Evolutionary conservation across 2,329 filamentous ascomycete genomes (phyloP).

Genomic region (Helotiales sp.): DNA sequence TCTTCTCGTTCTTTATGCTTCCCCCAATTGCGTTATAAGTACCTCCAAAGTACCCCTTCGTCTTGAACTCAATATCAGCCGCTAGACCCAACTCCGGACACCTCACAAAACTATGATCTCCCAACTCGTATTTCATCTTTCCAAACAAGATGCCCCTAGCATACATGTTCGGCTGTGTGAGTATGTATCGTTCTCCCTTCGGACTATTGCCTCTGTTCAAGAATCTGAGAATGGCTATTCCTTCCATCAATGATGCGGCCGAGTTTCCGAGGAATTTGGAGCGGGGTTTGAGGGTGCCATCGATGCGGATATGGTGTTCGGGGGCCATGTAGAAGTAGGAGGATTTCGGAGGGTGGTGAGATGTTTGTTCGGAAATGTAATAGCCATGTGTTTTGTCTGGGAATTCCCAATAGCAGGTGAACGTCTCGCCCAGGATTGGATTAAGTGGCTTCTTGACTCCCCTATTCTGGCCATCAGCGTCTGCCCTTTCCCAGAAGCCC

Average conservation of each 20-base stretch:
- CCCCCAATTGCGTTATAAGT: slow-evolving; percentile 97
- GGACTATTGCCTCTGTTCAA: slow-evolving; percentile 71
- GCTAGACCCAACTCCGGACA: slow-evolving; percentile 85
- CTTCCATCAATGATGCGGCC: slow-evolving; percentile 97
- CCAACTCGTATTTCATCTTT: slow-evolving; percentile 99
- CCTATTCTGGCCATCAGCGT: slow-evolving; percentile 44
- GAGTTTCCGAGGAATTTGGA: slow-evolving; percentile 97
- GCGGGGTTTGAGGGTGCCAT: slow-evolving; percentile 90
- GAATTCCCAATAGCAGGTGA: slow-evolving; percentile 94
- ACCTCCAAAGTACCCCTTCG: slow-evolving; percentile 94
- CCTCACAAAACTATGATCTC: slow-evolving; percentile 89
- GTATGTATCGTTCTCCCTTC: slow-evolving; percentile 81
- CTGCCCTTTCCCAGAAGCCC: neutral
- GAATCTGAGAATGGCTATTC: slow-evolving; percentile 82
- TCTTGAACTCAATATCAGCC: slow-evolving; percentile 97
- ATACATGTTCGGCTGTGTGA: slow-evolving; percentile 99
- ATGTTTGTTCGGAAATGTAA: slow-evolving; percentile 97
- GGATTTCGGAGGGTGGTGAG: slow-evolving; percentile 96
- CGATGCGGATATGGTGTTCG: slow-evolving; percentile 89
- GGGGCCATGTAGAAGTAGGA: slow-evolving; percentile 99
- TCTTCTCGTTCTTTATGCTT: slow-evolving; percentile 82
- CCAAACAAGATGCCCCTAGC: slow-evolving; percentile 94
- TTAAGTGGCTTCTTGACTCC: slow-evolving; percentile 99
- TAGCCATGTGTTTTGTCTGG: slow-evolving; percentile 82
- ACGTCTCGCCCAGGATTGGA: slow-evolving; percentile 91